Percentiles rank a stretch among this genome's conserved stretches.
Conservation (phyloP, 2,329 filamentous ascomycete genomes). For the Epichloe gansuensis region DNA sequence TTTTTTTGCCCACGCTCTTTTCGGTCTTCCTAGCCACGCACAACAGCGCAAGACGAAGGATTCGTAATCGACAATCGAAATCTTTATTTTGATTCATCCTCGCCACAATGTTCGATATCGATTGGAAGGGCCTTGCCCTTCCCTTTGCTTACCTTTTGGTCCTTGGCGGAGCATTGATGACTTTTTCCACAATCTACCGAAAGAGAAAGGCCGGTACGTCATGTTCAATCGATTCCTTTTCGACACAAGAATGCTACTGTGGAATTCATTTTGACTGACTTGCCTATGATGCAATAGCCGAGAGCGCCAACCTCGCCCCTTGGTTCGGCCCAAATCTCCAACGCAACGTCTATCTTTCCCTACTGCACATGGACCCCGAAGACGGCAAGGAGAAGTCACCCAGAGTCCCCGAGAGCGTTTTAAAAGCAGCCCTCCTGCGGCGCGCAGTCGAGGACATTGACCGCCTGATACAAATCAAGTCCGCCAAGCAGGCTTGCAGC, state of each 20-base stretch:
- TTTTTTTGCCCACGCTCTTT: background rate
- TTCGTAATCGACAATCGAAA: background rate
- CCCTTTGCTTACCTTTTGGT: slow-evolving; percentile 85
- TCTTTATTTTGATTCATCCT: background rate
- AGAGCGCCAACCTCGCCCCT: slow-evolving; percentile 75
- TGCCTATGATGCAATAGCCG: slow-evolving; percentile 32
- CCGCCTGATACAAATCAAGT: slow-evolving; percentile 78
- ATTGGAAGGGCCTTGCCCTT: slow-evolving; percentile 78
- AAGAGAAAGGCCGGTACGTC: slow-evolving; percentile 74
- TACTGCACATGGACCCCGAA: slow-evolving; percentile 65
- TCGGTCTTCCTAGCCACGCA: background rate
- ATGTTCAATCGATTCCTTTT: too few relatives aligned
- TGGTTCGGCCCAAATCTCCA: slow-evolving; percentile 90
- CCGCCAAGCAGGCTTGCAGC: slow-evolving; percentile 77
- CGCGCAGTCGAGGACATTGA: slow-evolving; percentile 88
- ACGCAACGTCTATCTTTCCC: slow-evolving; percentile 87
- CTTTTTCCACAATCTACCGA: slow-evolving; percentile 86
- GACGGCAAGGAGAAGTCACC: slow-evolving; percentile 53
- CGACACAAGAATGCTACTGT: background rate
- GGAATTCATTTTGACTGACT: background rate
- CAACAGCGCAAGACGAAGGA: background rate
- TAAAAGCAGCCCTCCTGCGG: slow-evolving; percentile 79
- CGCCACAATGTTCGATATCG: slow-evolving; percentile 25
- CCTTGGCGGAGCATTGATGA: slow-evolving; percentile 75
- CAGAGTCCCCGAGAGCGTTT: slow-evolving; percentile 66